Base-by-base conservation (phyloP, 768 basidiomycete genomes). In the Kwoniella sp. region DNA sequence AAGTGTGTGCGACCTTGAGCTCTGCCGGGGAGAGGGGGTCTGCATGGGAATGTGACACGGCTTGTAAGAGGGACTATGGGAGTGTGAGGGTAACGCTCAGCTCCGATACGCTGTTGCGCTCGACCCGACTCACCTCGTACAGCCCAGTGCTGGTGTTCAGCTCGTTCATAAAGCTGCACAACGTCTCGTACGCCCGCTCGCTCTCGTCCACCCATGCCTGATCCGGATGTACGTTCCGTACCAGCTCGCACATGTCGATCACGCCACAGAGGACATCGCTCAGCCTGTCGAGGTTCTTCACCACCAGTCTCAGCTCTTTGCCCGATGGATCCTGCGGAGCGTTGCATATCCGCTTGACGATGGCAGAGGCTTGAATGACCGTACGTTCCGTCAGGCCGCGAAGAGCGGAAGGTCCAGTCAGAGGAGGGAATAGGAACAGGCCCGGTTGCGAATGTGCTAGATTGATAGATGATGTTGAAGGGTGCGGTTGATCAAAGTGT, bases 101-200 rank as follows among this genome's bases (percentile, higher is more conserved):
- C 36, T 37, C 6, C 8, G 20, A 17, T 20, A 6, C n/a, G n/a
- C n/a, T n/a, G n/a, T n/a, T n/a, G n/a, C n/a, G n/a, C n/a, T n/a
- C 2, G 41, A 19, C 15, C 36, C 50, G 78, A 62, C 87, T 75
- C 73, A 88, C 92, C 77, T 89, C 80, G 59, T 91, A 92, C 39
- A 99, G 78, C 32, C 86, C 89, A 28, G 86, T 84, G 77, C 98
- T 81, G 27, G 92, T 96, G 74, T 99, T 99, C 53, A 98, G 78
- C 39, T 88, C 84, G 73, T 96, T 96, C 92, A 99, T 98, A 73
- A 87, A 92, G 76, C 91, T 88, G 77, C 90, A 96, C 57, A 98
- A 78, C 56, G 81, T 83, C 74, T 90, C 91, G 73, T 98, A 96
- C 36, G 87, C 86, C 56, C 80, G 79, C 69, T 95, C 88, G 38